Base-by-base conservation (phyloP, 495 filamentous ascomycete genomes). In the Bryoglossum gracile region DNA sequence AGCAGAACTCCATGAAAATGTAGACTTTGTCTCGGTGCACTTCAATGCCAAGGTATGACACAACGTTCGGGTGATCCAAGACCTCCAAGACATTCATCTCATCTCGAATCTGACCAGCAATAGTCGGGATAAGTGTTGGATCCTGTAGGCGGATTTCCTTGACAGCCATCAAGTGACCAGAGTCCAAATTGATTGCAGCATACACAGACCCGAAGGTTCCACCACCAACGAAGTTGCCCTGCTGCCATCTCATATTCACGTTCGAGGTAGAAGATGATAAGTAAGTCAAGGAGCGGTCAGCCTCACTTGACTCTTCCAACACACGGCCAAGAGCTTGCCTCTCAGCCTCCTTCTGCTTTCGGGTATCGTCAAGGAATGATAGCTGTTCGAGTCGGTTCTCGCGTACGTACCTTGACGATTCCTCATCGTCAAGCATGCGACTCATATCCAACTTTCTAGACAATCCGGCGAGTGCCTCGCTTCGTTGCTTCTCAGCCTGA, bases 1-100 rank as follows among this genome's bases (percentile, higher is more conserved):
- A 90, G 59, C 92, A 98, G 64, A 94, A 96, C 65, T 98, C 92
- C 92, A 98, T 98, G 67, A 98, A 98, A 55, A 98, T 94, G 67
- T 97, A 98, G 4, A 97, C 94, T 59, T 95, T 95, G 71, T 98
- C 92, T 32, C 92, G 80, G 65, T 97, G 92, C 2, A 96, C 92
- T 63, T 98, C 92, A 59, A 98, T 96, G 40, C 92, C 92, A 59
- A 91, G 90, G 66, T 98, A 98, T 5, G 87, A 89, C 4, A 98
- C 92, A 36, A 98, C 90, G 60, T 98, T 97, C 6, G 94, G 94
- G 60, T 97, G 92, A 60, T 96, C 89, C 19, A 98, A 74, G 0
- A 95, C 82, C 66, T 96, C 90, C 11, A 98, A 73, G 16, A 98
- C 92, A 37, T 82, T 82, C 90, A 97, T 96, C 64, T 98, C 92